These are phyloP conservation scores for Cercospora sojina DNA, from an alignment of 2,329 filamentous ascomycete species.

Conservation along the genomic window DNA sequence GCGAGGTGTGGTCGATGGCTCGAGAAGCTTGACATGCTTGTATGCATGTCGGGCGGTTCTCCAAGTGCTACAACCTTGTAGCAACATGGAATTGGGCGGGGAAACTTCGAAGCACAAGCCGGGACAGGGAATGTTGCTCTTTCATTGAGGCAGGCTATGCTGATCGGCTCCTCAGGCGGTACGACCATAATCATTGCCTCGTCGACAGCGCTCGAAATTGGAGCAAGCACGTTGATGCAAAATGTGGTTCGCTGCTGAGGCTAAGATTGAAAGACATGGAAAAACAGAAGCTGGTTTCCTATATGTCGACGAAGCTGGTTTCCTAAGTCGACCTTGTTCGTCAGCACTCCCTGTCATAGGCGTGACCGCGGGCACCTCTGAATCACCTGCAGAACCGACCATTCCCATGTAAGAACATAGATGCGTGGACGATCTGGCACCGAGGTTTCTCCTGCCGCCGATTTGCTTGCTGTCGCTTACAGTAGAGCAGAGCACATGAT, in stretches of 20 bases:
- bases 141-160: neutral
- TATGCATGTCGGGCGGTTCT: neutral
- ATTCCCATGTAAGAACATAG: neutral
- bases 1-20: neutral
- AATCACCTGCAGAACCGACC: neutral
- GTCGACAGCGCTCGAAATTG: neutral
- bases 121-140: neutral
- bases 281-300: neutral
- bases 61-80: neutral
- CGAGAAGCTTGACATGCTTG: conserved; percentile 6
- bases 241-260: neutral
- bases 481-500: neutral
- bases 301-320: neutral
- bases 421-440: neutral
- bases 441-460: neutral
- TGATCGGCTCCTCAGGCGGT: neutral
- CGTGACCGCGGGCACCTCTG: neutral
- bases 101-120: neutral
- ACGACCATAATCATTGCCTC: neutral
- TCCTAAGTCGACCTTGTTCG: neutral
- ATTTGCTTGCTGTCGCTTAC: neutral
- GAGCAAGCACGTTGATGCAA: neutral
- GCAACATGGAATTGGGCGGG: neutral
- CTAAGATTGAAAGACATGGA: neutral
- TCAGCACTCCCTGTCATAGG: neutral